A percentile compares a stretch with the other conserved stretches of the same genome.
These are phyloP conservation scores for sweet orange (Citrus sinensis) DNA, from an alignment of 345 rosid genomes.

Conservation along the genomic window DNA sequence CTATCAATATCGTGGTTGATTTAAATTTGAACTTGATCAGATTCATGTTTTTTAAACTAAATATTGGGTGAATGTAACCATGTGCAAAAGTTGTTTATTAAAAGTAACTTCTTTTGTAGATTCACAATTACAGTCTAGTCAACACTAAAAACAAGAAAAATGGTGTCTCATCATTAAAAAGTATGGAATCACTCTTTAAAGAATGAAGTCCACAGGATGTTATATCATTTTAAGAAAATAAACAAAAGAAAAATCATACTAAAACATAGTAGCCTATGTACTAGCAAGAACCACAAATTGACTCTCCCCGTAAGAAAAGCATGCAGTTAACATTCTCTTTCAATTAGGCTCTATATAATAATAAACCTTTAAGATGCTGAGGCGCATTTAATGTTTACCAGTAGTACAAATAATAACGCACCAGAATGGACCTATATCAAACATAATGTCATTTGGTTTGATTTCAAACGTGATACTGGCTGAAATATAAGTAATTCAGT, in stretches of 20 bases:
- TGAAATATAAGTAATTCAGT: background rate
- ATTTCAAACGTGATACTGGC: background rate
- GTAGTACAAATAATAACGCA: background rate
- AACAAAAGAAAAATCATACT: too few relatives aligned
- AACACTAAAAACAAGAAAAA: background rate
- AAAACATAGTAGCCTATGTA: background rate
- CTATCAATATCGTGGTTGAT: background rate
- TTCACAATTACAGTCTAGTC: background rate
- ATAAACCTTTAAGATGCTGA: background rate
- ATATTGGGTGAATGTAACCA: background rate
- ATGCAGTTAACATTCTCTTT: background rate
- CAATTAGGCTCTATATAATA: background rate
- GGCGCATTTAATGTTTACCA: too few relatives aligned
- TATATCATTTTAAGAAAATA: too few relatives aligned
- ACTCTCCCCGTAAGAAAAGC: background rate
- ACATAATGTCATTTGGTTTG: background rate
- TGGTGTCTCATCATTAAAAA: background rate
- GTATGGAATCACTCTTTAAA: background rate
- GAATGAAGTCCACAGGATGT: background rate
- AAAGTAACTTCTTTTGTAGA: background rate
- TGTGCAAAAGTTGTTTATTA: background rate
- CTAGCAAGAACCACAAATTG: background rate
- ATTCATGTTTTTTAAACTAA: background rate
- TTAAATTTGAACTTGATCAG: background rate
- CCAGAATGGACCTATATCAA: background rate